Evolutionary conservation across 495 filamentous ascomycete species (phyloP).

Genomic region (Amphirosellinia nigrospora): DNA sequence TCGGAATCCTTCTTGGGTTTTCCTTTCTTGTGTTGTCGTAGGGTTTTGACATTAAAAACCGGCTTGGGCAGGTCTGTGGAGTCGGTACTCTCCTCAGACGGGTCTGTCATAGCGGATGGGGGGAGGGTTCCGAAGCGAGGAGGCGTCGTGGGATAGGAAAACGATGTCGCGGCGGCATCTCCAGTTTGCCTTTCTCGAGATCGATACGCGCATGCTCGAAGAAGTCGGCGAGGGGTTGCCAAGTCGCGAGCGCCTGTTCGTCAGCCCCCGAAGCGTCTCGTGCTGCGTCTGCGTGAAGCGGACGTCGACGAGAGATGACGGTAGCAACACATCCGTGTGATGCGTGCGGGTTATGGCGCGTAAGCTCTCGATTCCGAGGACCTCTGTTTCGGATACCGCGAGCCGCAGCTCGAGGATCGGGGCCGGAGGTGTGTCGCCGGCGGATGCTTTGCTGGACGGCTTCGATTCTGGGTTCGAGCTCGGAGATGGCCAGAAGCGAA

Average conservation of each 20-base stretch:
- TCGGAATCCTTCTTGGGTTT: slow-evolving; percentile 14
- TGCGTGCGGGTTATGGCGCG: slow-evolving; percentile 29
- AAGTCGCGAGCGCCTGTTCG: slow-evolving; percentile 28
- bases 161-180: slow-evolving; percentile 42
- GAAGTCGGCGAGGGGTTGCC: slow-evolving; percentile 43
- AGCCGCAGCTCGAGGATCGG: slow-evolving; percentile 49
- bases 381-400: slow-evolving; percentile 35
- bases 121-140: slow-evolving; percentile 18
- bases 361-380: slow-evolving; percentile 31
- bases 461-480: slow-evolving; percentile 16
- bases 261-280: slow-evolving; percentile 32
- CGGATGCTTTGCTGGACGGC: not conserved
- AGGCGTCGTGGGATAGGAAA: slow-evolving; percentile 46
- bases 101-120: not conserved
- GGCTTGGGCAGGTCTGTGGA: no score
- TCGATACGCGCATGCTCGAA: slow-evolving; percentile 44
- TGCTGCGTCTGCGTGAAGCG: slow-evolving; percentile 47
- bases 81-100: not conserved
- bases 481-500: slow-evolving; percentile 34
- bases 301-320: slow-evolving; percentile 46
- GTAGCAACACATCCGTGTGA: slow-evolving; percentile 43
- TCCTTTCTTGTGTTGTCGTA: no score
- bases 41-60: no score
- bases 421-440: slow-evolving; percentile 26
- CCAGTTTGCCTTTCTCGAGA: slow-evolving; percentile 41